phyloP scores from a whole-genome alignment of 2,329 filamentous ascomycete species.

The Fusarium domesticum region DNA sequence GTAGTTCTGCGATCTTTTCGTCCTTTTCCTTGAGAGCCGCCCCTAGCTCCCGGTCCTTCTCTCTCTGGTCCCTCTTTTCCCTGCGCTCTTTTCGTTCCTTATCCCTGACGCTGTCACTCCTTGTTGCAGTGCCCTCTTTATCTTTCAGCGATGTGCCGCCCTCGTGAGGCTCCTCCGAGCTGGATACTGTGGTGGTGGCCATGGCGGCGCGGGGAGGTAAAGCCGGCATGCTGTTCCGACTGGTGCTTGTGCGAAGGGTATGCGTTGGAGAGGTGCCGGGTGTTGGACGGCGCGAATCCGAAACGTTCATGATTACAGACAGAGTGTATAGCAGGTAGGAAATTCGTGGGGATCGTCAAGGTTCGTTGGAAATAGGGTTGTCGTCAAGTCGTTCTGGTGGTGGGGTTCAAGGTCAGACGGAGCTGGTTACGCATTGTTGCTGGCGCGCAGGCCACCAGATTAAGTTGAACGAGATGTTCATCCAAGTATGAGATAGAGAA shows the following conservation, averaged over 20 bases:
- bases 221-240: slow-evolving; percentile 31
- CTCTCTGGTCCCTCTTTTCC: slow-evolving; percentile 24
- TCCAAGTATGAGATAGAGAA: neutral
- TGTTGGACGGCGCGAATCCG: slow-evolving; percentile 45
- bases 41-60: slow-evolving; percentile 28
- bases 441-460: slow-evolving; percentile 8
- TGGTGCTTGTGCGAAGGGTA: slow-evolving; percentile 27
- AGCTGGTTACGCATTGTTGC: slow-evolving; percentile 33
- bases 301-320: slow-evolving; percentile 35
- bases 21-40: slow-evolving; percentile 46
- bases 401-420: slow-evolving; percentile 26
- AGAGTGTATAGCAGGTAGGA: neutral
- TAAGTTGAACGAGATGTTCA: neutral
- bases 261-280: slow-evolving; percentile 25
- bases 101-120: too few relatives aligned
- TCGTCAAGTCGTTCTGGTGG: slow-evolving; percentile 28
- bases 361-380: slow-evolving; percentile 7
- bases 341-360: slow-evolving; percentile 6
- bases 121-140: too few relatives aligned
- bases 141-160: slow-evolving; percentile 28
- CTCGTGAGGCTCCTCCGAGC: slow-evolving; percentile 27
- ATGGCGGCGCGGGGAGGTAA: slow-evolving; percentile 33
- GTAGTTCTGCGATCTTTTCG: slow-evolving; percentile 49
- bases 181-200: slow-evolving; percentile 21
- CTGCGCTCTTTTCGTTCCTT: slow-evolving; percentile 27